A percentile compares a stretch with the other conserved stretches of the same genome.
phyloP scores from a whole-genome alignment of 2,329 filamentous ascomycete genomes.

The Zopfia rhizophila region DNA sequence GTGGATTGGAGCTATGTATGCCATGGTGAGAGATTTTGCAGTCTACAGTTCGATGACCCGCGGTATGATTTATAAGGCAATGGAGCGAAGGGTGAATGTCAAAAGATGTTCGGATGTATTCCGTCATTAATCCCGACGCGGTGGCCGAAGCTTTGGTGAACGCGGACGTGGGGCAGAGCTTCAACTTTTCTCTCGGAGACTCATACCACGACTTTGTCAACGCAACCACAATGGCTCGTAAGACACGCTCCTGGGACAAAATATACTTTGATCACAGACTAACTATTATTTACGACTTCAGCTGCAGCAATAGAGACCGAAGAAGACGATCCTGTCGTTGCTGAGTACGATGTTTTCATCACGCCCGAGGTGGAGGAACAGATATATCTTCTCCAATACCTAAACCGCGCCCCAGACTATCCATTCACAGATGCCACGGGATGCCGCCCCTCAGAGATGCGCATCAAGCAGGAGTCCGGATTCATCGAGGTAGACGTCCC shows the following conservation, averaged over 20 bases:
- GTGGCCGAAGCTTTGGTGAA: conserved; percentile 28
- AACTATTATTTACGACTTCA: neutral
- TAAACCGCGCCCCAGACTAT: conserved; percentile 75
- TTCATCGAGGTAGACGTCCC: conserved; percentile 95
- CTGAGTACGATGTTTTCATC: conserved; percentile 83
- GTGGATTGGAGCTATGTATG: conserved; percentile 94
- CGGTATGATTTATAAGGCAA: conserved; percentile 1
- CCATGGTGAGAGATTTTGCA: conserved; percentile 67
- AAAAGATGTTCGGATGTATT: conserved; percentile 37
- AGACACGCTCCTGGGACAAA: conserved; percentile 21
- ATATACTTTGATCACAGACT: neutral
- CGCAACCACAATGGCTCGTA: conserved; percentile 39
- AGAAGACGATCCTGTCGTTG: conserved; percentile 60
- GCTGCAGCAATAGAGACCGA: conserved; percentile 29
- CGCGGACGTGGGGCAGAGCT: conserved; percentile 31
- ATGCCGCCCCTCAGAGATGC: conserved; percentile 74
- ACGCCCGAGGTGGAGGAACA: conserved; percentile 73
- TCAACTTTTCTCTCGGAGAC: conserved; percentile 25
- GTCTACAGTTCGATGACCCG: conserved; percentile 23
- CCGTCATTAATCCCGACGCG: conserved; percentile 41
- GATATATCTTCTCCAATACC: conserved; percentile 85
- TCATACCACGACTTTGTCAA: conserved; percentile 25
- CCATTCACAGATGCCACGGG: conserved; percentile 66
- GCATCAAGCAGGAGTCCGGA: conserved; percentile 82
- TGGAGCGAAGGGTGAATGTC: neutral